Percentiles rank a stretch among this genome's conserved stretches.
These are phyloP conservation scores for Periconia digitata DNA, from an alignment of 2,329 filamentous ascomycete genomes.

Conservation along the genomic window DNA sequence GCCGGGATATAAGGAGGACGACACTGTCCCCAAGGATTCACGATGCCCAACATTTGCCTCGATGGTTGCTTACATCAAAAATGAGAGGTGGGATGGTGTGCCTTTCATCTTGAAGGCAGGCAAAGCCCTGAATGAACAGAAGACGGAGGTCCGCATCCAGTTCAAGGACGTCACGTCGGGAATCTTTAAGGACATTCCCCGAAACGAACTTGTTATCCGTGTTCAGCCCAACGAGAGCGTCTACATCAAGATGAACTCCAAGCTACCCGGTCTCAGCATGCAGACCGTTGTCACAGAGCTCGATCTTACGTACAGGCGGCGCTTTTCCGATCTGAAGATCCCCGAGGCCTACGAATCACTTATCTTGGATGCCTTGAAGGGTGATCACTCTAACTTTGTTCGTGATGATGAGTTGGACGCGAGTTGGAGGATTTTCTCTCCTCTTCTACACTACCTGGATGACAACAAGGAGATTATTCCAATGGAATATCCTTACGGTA, in stretches of 20 bases:
- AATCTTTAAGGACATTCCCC: conserved; percentile 99
- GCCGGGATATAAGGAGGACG: conserved; percentile 97
- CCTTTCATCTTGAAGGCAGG: conserved; percentile 99
- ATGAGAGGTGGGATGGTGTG: conserved; percentile 98
- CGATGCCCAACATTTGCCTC: conserved; percentile 98
- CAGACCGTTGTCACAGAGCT: conserved; percentile 98
- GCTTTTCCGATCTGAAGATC: conserved; percentile 99
- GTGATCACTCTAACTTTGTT: conserved; percentile 95
- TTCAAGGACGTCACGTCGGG: conserved; percentile 99
- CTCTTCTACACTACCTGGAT: conserved; percentile 95
- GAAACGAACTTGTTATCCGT: conserved; percentile 98
- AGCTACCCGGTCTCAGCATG: conserved; percentile 97
- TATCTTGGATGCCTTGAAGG: conserved; percentile 96
- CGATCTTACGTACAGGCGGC: conserved; percentile 94
- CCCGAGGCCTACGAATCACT: conserved; percentile 98
- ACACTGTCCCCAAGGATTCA: conserved; percentile 95
- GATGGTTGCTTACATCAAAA: conserved; percentile 97
- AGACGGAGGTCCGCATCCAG: conserved; percentile 98
- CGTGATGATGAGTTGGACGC: conserved; percentile 77
- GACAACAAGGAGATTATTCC: conserved; percentile 99
- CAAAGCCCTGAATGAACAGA: conserved; percentile 98
- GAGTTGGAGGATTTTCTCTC: conserved; percentile 98
- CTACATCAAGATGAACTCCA: conserved; percentile 99
- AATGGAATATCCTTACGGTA: conserved; percentile 99
- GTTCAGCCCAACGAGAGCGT: conserved; percentile 99